phyloP scores from a whole-genome alignment of 805 yeast species.

The Sugiyamaella floridensis region DNA sequence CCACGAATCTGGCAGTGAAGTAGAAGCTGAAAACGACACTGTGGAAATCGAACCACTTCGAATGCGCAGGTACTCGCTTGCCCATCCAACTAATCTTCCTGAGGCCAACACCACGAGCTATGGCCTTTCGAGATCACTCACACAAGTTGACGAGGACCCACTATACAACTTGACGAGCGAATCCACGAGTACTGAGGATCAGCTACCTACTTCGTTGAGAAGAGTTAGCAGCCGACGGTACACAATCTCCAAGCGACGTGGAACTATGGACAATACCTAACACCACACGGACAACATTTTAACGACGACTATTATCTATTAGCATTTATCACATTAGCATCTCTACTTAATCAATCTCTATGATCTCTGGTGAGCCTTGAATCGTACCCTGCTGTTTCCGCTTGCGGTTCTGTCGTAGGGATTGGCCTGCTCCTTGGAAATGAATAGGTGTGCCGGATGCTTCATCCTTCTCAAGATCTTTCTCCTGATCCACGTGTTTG shows the following conservation, averaged over 20 bases:
- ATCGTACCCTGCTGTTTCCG: slow-evolving; percentile 37
- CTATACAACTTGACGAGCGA: neutral
- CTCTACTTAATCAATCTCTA: slow-evolving; percentile 55
- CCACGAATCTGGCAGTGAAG: neutral
- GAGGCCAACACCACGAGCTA: neutral
- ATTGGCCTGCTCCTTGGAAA: slow-evolving; percentile 67
- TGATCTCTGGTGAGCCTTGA: slow-evolving; percentile 56
- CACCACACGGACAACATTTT: too few relatives aligned
- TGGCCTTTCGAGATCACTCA: neutral
- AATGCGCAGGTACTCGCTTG: neutral
- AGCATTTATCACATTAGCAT: neutral
- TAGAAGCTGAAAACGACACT: neutral
- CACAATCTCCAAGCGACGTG: neutral
- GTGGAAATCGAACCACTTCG: neutral
- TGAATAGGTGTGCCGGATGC: slow-evolving; percentile 22
- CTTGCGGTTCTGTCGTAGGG: slow-evolving; percentile 63
- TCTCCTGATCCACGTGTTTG: slow-evolving; percentile 36
- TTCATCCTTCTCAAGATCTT: slow-evolving; percentile 29
- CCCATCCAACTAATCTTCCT: neutral
- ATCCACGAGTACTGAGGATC: neutral
- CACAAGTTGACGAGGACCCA: neutral
- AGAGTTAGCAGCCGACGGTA: slow-evolving; percentile 5
- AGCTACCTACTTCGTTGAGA: neutral
- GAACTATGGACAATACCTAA: neutral
- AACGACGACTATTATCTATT: neutral